Evolutionary conservation across 139 green algal genomes (phyloP).

Genomic region (Astrephomene gubernaculifera): DNA sequence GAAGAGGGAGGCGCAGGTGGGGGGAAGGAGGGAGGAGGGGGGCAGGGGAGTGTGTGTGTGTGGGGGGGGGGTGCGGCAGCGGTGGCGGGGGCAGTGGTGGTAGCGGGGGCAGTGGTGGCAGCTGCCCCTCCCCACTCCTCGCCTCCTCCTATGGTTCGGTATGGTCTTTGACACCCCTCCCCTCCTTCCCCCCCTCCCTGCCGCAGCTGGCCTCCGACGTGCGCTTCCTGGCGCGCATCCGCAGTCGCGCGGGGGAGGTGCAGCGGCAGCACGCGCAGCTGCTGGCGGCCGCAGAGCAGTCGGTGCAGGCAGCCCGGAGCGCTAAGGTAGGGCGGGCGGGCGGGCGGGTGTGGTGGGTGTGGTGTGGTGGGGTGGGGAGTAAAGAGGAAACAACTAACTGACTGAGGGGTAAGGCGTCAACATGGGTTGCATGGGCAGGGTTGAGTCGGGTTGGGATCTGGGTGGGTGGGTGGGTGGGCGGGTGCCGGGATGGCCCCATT

Average conservation of each 20-base stretch:
- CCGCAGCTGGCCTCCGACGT: conserved; percentile 25
- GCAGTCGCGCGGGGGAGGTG: not conserved
- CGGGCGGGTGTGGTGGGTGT: not conserved
- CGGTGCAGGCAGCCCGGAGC: conserved; percentile 20
- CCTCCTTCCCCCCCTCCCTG: not conserved
- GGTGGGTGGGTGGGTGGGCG: no score
- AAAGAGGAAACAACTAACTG: no score
- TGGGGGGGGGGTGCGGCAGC: no score
- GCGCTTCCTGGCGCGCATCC: conserved; percentile 5
- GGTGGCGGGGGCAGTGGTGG: no score
- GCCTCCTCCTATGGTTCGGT: not conserved
- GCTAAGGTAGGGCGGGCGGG: conserved; percentile 19
- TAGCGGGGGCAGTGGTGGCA: no score
- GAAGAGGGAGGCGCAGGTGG: conserved; percentile 29
- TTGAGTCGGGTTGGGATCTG: no score
- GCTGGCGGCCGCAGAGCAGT: conserved; percentile 14
- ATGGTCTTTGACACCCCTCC: not conserved
- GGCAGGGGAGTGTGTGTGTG: not conserved
- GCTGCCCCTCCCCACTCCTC: not conserved
- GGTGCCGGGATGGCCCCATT: no score
- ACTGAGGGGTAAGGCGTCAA: no score
- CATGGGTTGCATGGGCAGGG: no score
- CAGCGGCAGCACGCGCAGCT: conserved; percentile 3
- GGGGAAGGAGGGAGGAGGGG: not conserved
- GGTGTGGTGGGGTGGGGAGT: not conserved